Evolutionary conservation across 2,329 filamentous ascomycete genomes (phyloP), one percentile per base, ranked within the genome.

Genomic region (Colletotrichum endophyticum): DNA sequence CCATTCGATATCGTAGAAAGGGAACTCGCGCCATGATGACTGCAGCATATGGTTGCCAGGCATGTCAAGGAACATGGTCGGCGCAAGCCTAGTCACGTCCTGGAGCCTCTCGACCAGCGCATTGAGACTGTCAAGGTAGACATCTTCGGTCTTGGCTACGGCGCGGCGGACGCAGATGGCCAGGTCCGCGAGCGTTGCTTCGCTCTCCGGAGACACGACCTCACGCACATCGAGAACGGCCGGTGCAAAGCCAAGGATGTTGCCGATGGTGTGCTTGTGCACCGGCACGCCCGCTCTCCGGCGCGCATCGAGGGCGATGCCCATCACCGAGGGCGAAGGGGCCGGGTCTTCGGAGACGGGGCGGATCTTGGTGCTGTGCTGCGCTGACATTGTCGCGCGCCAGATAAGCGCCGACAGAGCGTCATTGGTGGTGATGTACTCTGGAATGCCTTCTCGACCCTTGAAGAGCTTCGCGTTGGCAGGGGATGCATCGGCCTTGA

Each of bases 301-400:
- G 6, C 85, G 82, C 6, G 82, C 83, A 72, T 87, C 83, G 39
- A 86, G 81, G 3, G 85, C 83, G 57, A 86, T 83, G 56, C 84
- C 83, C 75, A 85, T 83, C 5, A 84, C 79, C 1, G 84, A 86
- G 0, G 53, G 53, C 6, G 71, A 73, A 32, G 32, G 71, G 25
- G 79, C 78, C 8, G 82, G 82, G 61, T 84, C 80, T 7, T 80
- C 81, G 8, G 70, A 59, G 6, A 56, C 34, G 0, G 15, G 11
- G n/a, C 28, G 32, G 5, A 66, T 70, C 11, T 71, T 59, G 25
- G 63, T 53, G 6, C 49, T 59, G 11, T 72, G 62, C 34, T 73
- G 72, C 1, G 70, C 75, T 0, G 75, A 66, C 72, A 77, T 77
- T 9, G 71, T 34, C 19, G 68, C 67, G 22, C 77, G 68, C 77